Conservation (phyloP, 495 filamentous ascomycete genomes). For the Podospora comata region DNA sequence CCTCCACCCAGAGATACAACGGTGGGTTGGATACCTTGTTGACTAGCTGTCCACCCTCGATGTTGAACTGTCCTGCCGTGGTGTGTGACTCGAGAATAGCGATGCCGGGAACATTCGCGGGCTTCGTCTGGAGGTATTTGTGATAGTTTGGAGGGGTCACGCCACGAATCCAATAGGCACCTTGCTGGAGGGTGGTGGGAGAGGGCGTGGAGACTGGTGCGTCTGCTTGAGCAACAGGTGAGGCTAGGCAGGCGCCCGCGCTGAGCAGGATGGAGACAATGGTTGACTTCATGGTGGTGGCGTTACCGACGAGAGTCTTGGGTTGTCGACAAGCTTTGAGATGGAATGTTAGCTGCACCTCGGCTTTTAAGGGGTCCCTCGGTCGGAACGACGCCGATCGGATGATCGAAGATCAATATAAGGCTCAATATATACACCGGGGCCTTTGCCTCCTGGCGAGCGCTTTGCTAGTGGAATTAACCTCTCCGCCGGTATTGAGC, state of each 20-base stretch:
- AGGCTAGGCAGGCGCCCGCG: slow-evolving; percentile 17
- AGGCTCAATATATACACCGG: slow-evolving; percentile 4
- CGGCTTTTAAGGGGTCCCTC: background rate
- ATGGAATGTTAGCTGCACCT: background rate
- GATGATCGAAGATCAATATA: background rate
- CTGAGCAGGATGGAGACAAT: slow-evolving; percentile 20
- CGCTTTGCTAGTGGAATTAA: slow-evolving; percentile 2
- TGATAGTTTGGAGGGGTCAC: slow-evolving; percentile 60
- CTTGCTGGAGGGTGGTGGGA: slow-evolving; percentile 43
- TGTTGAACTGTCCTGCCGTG: slow-evolving; percentile 60
- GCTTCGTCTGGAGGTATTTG: slow-evolving; percentile 59
- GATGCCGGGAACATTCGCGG: slow-evolving; percentile 43
- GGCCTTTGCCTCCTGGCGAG: background rate
- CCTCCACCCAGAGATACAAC: slow-evolving; percentile 47
- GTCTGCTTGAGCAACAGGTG: slow-evolving; percentile 19
- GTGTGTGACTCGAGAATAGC: slow-evolving; percentile 52
- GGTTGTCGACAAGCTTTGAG: background rate
- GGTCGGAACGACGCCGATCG: background rate
- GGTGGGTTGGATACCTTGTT: slow-evolving; percentile 45
- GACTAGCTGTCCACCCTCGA: slow-evolving; percentile 55
- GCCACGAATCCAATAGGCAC: slow-evolving; percentile 60
- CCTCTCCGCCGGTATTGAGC: background rate
- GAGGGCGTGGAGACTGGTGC: slow-evolving; percentile 21
- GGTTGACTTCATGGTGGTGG: slow-evolving; percentile 16
- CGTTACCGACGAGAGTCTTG: background rate